Conservation (phyloP, 2,329 filamentous ascomycete species). For the Dryadomyces sulphureus region DNA sequence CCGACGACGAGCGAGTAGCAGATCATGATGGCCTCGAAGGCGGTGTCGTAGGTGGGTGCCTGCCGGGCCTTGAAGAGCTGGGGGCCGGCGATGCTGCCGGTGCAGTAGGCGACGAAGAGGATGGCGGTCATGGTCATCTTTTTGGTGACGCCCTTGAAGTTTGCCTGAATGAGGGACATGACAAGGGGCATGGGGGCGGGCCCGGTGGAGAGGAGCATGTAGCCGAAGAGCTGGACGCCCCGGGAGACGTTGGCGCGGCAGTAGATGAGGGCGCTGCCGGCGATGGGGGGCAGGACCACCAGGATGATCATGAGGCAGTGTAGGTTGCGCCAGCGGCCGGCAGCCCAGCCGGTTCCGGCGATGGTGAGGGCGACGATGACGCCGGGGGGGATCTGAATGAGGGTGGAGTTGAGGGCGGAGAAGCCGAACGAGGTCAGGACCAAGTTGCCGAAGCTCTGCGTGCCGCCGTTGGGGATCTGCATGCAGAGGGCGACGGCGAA, state of each 20-base stretch:
- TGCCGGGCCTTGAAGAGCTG: constrained; percentile 37
- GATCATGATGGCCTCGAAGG: constrained; percentile 39
- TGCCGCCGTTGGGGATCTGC: constrained; percentile 48
- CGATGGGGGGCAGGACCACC: constrained; percentile 34
- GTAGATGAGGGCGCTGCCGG: constrained; percentile 39
- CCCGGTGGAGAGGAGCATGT: constrained; percentile 40
- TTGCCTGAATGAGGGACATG: constrained; percentile 34
- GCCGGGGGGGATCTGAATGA: constrained; percentile 45
- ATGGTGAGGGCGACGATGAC: constrained; percentile 33
- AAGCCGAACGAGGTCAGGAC: constrained; percentile 42
- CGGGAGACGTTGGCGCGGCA: constrained; percentile 20
- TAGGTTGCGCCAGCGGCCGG: constrained; percentile 33
- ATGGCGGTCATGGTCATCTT: constrained; percentile 44
- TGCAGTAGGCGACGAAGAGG: constrained; percentile 39
- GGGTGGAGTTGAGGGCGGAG: constrained; percentile 35
- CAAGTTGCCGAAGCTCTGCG: constrained; percentile 42
- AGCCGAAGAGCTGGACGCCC: constrained; percentile 37
- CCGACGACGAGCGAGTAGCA: constrained; percentile 37
- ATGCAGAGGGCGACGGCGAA: constrained; percentile 35
- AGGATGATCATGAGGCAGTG: constrained; percentile 36
- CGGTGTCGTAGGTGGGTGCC: constrained; percentile 35
- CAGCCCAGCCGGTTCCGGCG: constrained; percentile 31
- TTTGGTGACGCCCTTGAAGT: constrained; percentile 42
- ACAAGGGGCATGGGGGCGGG: constrained; percentile 38
- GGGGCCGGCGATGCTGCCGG: constrained; percentile 40